These are phyloP conservation scores for Sporopachydermia quercuum DNA, from an alignment of 805 yeast species.

Conservation along the genomic window DNA sequence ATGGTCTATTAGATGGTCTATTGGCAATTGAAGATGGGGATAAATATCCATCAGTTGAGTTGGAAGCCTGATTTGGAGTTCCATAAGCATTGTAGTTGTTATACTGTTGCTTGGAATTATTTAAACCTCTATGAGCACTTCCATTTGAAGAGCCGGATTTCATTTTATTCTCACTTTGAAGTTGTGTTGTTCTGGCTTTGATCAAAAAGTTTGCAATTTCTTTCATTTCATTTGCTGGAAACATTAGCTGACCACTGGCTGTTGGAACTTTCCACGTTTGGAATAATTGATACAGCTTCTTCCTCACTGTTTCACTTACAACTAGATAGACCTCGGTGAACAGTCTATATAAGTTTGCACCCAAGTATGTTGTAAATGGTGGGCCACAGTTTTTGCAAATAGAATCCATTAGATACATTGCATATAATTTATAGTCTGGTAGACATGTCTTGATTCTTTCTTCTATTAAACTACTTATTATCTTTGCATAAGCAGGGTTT, in stretches of 20 bases:
- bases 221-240: conserved; percentile 53
- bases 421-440: conserved; percentile 73
- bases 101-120: conserved; percentile 5
- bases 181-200: conserved; percentile 32
- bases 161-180: conserved; percentile 12
- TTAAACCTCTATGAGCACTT: background rate
- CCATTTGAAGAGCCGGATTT: conserved; percentile 2
- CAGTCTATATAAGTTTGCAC: conserved; percentile 49
- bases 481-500: conserved; percentile 60
- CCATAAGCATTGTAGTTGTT: conserved; percentile 6
- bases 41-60: too few relatives aligned
- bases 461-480: conserved; percentile 63
- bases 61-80: conserved; percentile 1
- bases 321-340: conserved; percentile 68
- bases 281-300: conserved; percentile 61
- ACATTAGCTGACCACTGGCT: conserved; percentile 51
- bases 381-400: conserved; percentile 82
- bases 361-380: conserved; percentile 74
- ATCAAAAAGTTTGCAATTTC: conserved; percentile 62
- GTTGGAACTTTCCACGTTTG: conserved; percentile 72
- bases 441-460: conserved; percentile 49
- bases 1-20: background rate
- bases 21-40: background rate
- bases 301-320: conserved; percentile 61
- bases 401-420: conserved; percentile 78